Conservation (phyloP, 495 filamentous ascomycete species). For the Bacidia gigantensis region DNA sequence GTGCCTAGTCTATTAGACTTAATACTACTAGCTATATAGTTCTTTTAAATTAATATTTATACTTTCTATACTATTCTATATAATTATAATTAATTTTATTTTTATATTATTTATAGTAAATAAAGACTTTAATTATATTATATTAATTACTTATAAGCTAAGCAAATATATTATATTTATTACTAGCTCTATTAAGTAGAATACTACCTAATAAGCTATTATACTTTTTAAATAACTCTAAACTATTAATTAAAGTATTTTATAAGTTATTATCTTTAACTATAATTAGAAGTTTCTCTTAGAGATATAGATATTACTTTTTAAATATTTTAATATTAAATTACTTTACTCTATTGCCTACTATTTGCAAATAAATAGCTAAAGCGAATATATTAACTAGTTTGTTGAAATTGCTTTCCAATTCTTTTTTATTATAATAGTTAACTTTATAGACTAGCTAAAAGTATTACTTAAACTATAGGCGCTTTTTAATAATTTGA, state of each 20-base stretch:
- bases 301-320: neutral
- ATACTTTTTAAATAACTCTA: neutral
- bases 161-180: slow-evolving; percentile 1
- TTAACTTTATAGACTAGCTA: neutral
- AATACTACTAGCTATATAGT: neutral
- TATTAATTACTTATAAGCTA: neutral
- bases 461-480: neutral
- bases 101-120: neutral
- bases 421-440: neutral
- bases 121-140: neutral
- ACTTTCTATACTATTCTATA: neutral
- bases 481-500: neutral
- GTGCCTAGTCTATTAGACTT: neutral
- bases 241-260: neutral
- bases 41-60: neutral
- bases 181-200: neutral
- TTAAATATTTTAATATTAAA: neutral
- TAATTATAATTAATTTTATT: neutral
- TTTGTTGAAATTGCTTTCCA: neutral
- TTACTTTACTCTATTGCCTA: neutral
- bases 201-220: neutral
- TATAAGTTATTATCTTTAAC: slow-evolving; percentile 3
- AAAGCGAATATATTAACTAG: neutral
- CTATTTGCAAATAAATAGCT: neutral
- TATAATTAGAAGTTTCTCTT: slow-evolving; percentile 3